Evolutionary conservation across 768 basidiomycete genomes (phyloP).

Genomic region (Rubroboletus pulcherrimus): DNA sequence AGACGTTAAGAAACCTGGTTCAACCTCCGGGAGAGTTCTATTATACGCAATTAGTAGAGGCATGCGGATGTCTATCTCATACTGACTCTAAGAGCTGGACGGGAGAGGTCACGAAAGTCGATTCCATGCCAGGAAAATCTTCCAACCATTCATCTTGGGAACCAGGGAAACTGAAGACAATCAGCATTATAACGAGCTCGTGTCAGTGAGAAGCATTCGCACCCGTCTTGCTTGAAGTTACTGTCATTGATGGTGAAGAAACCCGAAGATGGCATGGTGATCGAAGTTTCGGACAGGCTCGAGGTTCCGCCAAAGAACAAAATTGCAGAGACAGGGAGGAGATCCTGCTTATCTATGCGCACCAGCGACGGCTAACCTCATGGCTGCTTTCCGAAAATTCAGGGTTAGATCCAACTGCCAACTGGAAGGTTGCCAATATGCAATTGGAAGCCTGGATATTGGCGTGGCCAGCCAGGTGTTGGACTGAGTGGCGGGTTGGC

Average conservation of each 20-base stretch:
- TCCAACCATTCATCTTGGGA: background rate
- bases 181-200: background rate
- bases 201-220: background rate
- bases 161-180: background rate
- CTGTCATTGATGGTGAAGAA: background rate
- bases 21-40: background rate
- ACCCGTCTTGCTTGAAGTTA: background rate
- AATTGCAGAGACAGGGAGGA: too few relatives aligned
- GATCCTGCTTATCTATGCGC: background rate
- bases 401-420: background rate
- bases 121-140: too few relatives aligned
- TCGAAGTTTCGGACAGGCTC: background rate
- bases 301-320: background rate
- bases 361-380: background rate
- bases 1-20: too few relatives aligned
- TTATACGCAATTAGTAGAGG: background rate
- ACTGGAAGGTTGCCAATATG: background rate
- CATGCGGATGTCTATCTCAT: background rate
- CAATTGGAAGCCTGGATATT: background rate
- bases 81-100: background rate
- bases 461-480: background rate
- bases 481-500: background rate
- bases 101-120: background rate
- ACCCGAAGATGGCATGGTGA: background rate
- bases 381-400: background rate